Conservation (phyloP, 352 stramenopile genomes). For the Globisporangium barbulae region DNA sequence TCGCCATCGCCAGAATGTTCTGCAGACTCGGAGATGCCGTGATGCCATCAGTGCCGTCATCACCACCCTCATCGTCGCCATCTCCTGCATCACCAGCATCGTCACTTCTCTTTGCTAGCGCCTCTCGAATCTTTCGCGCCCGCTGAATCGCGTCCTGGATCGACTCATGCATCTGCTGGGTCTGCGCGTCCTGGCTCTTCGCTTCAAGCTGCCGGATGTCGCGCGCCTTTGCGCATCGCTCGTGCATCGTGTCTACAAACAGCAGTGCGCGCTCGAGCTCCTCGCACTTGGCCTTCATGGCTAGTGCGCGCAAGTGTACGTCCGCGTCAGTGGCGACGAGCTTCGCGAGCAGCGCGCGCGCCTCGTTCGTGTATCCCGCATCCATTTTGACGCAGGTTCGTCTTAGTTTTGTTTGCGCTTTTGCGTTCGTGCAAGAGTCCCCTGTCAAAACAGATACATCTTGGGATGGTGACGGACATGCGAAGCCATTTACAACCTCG, state of each 20-base stretch:
- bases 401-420: background rate
- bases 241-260: conserved; percentile 14
- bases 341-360: conserved; percentile 13
- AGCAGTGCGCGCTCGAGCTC: conserved; percentile 29
- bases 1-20: conserved; percentile 33
- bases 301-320: conserved; percentile 27
- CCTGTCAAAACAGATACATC: conserved; percentile 5
- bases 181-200: conserved; percentile 18
- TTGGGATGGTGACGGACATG: background rate
- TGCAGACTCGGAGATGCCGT: conserved; percentile 13
- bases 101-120: conserved; percentile 17
- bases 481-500: background rate
- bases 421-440: background rate
- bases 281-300: conserved; percentile 35
- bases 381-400: conserved; percentile 5
- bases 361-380: background rate
- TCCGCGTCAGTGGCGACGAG: conserved; percentile 28
- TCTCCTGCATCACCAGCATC: background rate
- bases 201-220: conserved; percentile 5
- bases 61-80: background rate
- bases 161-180: conserved; percentile 32
- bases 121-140: conserved; percentile 37
- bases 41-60: background rate
- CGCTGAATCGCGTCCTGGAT: conserved; percentile 48
- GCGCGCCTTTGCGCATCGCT: background rate